Conservation (phyloP, 2,329 filamentous ascomycete species). For the Beauveria bassiana region DNA sequence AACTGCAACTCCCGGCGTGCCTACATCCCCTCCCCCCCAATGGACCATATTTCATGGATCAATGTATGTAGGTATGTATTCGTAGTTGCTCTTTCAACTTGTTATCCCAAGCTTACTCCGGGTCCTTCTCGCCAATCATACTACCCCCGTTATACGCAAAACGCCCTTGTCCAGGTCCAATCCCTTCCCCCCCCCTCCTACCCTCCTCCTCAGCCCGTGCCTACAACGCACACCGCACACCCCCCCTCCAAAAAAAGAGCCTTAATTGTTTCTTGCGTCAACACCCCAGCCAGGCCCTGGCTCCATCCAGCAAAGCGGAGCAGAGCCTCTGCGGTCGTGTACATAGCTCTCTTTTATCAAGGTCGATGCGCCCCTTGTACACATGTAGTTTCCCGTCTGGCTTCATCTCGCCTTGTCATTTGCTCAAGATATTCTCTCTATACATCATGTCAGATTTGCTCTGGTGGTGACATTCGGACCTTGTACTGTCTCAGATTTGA, state of each 20-base stretch:
- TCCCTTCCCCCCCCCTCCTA: too few relatives aligned
- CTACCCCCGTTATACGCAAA: too few relatives aligned
- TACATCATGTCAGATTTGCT: neutral
- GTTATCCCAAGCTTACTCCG: too few relatives aligned
- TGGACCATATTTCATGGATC: neutral
- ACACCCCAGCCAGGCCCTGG: neutral
- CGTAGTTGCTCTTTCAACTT: too few relatives aligned
- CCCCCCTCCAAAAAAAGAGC: neutral
- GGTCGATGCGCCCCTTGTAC: neutral
- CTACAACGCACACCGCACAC: neutral
- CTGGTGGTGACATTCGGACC: neutral
- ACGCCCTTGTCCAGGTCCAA: too few relatives aligned
- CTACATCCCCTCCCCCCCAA: neutral
- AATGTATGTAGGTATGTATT: neutral
- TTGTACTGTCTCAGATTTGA: neutral
- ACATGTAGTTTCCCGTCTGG: neutral
- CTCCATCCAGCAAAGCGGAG: neutral
- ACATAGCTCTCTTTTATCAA: conserved; percentile 4
- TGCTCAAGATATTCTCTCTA: neutral
- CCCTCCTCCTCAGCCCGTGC: neutral
- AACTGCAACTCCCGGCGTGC: neutral
- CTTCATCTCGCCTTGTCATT: neutral
- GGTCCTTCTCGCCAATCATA: too few relatives aligned
- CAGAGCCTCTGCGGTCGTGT: neutral
- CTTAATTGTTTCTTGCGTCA: neutral